A percentile compares a stretch with the other conserved stretches of the same genome.
Evolutionary conservation across 805 yeast species (phyloP).

Genomic region (Lachancea dasiensis): DNA sequence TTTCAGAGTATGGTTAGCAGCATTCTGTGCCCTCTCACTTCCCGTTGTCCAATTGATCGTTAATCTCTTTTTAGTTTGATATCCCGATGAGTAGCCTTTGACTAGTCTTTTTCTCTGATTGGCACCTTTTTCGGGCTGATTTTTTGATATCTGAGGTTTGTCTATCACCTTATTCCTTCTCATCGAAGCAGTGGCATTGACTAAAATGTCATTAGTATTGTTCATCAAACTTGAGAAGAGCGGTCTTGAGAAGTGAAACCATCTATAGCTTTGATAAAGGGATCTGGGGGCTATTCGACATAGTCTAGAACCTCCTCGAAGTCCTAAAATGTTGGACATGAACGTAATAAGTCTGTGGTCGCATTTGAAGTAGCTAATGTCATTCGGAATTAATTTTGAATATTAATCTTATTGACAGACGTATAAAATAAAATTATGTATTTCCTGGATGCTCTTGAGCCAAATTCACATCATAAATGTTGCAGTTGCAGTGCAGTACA

Average conservation of each 20-base stretch:
- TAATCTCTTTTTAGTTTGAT: slow-evolving; percentile 6
- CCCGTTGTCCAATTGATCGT: slow-evolving; percentile 28
- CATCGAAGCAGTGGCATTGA: slow-evolving; percentile 16
- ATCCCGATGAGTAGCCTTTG: background rate
- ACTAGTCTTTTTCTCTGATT: background rate
- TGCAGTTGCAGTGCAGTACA: too few relatives aligned
- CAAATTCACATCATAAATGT: too few relatives aligned
- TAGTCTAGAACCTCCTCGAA: background rate
- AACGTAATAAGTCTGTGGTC: background rate
- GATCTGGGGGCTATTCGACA: background rate
- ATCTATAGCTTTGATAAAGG: background rate
- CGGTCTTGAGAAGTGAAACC: background rate
- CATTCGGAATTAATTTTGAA: too few relatives aligned
- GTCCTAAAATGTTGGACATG: background rate
- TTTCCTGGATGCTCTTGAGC: too few relatives aligned
- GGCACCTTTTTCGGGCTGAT: background rate
- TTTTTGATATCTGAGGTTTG: background rate
- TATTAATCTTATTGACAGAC: too few relatives aligned
- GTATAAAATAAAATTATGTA: too few relatives aligned
- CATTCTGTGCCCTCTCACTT: slow-evolving; percentile 26
- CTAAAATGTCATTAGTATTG: slow-evolving; percentile 15
- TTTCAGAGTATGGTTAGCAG: slow-evolving; percentile 20
- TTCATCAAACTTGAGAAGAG: background rate
- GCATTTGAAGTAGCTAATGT: too few relatives aligned
- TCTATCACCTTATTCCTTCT: slow-evolving; percentile 4